Evolutionary conservation across 805 yeast genomes (phyloP).

Genomic region (Teunomyces tritomae): DNA sequence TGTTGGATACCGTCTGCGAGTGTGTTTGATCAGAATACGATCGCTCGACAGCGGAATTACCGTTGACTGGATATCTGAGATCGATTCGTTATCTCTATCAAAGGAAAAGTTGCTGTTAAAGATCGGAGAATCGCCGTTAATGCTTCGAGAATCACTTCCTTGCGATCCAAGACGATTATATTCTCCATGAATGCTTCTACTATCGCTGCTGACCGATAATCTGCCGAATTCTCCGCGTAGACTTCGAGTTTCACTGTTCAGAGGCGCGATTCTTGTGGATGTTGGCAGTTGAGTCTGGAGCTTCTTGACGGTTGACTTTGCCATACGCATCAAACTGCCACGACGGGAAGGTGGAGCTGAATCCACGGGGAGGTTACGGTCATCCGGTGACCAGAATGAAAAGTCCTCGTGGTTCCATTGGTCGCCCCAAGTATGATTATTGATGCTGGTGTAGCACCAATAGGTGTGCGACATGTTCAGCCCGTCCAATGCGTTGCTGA

Average conservation of each 20-base stretch:
- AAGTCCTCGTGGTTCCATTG: constrained; percentile 93
- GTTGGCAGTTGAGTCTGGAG: background rate
- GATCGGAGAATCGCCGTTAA: background rate
- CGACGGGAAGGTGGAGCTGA: constrained; percentile 6
- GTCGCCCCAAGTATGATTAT: constrained; percentile 86
- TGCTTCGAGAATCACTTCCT: constrained; percentile 1
- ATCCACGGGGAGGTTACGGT: constrained; percentile 25
- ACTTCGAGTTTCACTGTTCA: background rate
- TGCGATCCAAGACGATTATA: background rate
- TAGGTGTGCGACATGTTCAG: constrained; percentile 68
- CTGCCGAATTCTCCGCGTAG: background rate
- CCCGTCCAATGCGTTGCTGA: constrained; percentile 75
- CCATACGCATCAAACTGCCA: constrained; percentile 6
- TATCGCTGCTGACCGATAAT: background rate
- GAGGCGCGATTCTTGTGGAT: background rate
- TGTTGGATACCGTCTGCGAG: constrained; percentile 35
- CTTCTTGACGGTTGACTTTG: constrained; percentile 8
- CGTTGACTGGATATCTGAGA: constrained; percentile 19
- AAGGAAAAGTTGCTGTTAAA: background rate
- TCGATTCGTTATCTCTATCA: constrained; percentile 11
- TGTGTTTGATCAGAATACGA: constrained; percentile 24
- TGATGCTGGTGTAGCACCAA: constrained; percentile 80
- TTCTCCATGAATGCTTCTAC: background rate
- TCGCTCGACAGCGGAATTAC: constrained; percentile 21
- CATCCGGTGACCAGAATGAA: constrained; percentile 78